A percentile compares a stretch with the other conserved stretches of the same genome.
phyloP scores from a whole-genome alignment of 2,329 filamentous ascomycete species.

The Byssochlamys sp. region DNA sequence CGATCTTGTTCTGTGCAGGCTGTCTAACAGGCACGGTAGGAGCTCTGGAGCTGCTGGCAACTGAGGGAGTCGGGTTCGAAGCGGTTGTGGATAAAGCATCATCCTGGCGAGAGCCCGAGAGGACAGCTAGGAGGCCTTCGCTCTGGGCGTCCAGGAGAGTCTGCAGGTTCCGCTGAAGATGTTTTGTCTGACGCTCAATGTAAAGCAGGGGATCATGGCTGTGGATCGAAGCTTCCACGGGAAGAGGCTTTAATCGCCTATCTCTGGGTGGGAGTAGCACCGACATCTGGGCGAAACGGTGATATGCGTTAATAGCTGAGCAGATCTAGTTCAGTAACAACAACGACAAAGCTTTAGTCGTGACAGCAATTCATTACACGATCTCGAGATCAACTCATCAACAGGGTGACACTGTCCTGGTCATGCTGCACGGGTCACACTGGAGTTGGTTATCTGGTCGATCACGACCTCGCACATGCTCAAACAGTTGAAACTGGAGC shows the following conservation, averaged over 20 bases:
- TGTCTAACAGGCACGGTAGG: slow-evolving; percentile 31
- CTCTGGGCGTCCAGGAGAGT: slow-evolving; percentile 52
- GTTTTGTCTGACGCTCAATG: slow-evolving; percentile 43
- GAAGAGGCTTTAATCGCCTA: slow-evolving; percentile 18
- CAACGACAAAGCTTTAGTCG: background rate
- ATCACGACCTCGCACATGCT: background rate
- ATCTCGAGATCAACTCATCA: background rate
- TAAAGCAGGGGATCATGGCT: slow-evolving; percentile 39
- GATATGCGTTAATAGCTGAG: background rate
- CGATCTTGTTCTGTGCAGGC: slow-evolving; percentile 37
- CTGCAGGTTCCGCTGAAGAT: slow-evolving; percentile 50
- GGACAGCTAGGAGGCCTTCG: slow-evolving; percentile 45
- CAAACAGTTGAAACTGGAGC: background rate
- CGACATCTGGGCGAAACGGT: slow-evolving; percentile 17
- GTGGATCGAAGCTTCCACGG: slow-evolving; percentile 19
- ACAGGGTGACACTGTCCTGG: background rate
- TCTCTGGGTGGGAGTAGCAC: slow-evolving; percentile 17
- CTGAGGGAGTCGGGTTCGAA: slow-evolving; percentile 24
- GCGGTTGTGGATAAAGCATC: slow-evolving; percentile 40
- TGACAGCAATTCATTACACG: background rate
- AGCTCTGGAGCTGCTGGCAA: slow-evolving; percentile 18
- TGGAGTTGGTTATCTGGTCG: background rate
- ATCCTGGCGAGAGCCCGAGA: slow-evolving; percentile 32
- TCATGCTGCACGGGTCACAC: background rate
- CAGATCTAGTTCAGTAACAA: background rate